Conservation (phyloP, 2,329 filamentous ascomycete genomes). For the Orbilia javanica region DNA sequence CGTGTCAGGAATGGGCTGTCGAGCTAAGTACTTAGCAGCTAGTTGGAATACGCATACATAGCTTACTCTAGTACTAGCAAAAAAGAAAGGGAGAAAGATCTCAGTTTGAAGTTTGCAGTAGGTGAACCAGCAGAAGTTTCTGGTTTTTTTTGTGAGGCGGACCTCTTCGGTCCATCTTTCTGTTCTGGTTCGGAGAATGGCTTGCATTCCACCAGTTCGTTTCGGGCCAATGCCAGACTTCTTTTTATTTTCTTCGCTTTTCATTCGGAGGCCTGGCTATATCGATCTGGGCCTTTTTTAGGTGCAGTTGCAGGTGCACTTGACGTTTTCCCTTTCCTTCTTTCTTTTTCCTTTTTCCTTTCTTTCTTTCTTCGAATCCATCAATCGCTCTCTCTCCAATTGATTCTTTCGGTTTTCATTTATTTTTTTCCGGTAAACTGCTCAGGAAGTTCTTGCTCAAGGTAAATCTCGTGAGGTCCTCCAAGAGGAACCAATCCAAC, state of each 20-base stretch:
- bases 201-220: slow-evolving; percentile 52
- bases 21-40: slow-evolving; percentile 8
- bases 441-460: neutral
- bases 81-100: neutral
- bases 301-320: neutral
- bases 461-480: neutral
- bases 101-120: slow-evolving; percentile 4
- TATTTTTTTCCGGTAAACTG: neutral
- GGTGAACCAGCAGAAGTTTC: slow-evolving; percentile 19
- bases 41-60: too few species aligned
- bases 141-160: slow-evolving; percentile 47
- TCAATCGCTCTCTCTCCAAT: neutral
- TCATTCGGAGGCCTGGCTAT: neutral
- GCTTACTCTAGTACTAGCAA: neutral
- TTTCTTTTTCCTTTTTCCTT: neutral
- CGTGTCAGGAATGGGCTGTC: slow-evolving; percentile 35
- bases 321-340: neutral
- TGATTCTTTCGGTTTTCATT: too few species aligned
- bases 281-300: slow-evolving; percentile 24
- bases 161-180: slow-evolving; percentile 41
- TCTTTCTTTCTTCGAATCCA: neutral
- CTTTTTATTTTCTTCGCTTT: neutral
- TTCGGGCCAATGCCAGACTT: slow-evolving; percentile 35
- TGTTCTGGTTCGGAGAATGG: slow-evolving; percentile 33
- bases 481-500: neutral